phyloP scores from a whole-genome alignment of 345 rosid genomes.

The Cardiospermum halicacabum region DNA sequence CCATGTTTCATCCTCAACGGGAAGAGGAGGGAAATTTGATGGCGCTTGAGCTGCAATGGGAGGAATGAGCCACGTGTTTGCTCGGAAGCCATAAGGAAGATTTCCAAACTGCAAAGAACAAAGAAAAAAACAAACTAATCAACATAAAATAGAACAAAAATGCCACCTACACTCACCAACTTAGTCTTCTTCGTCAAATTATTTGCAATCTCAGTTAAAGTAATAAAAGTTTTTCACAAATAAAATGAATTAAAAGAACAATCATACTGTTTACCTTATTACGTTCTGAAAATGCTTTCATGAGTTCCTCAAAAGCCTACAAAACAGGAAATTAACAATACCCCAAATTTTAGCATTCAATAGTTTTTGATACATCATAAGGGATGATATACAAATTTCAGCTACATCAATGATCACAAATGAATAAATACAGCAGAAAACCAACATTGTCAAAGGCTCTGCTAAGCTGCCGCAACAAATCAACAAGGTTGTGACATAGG shows the following conservation, averaged over 20 bases:
- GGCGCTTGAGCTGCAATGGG: constrained; percentile 74
- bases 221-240: not conserved
- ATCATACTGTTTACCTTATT: constrained; percentile 60
- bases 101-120: constrained; percentile 71
- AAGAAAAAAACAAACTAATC: constrained; percentile 5
- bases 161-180: not conserved
- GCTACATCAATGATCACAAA: not conserved
- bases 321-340: constrained; percentile 18
- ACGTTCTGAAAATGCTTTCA: constrained; percentile 84
- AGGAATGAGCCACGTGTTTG: constrained; percentile 96
- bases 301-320: constrained; percentile 83
- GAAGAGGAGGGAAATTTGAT: constrained; percentile 64
- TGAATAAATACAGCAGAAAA: constrained; percentile 11
- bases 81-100: constrained; percentile 96
- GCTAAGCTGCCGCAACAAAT: constrained; percentile 83
- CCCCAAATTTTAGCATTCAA: not conserved
- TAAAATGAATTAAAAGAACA: not conserved
- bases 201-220: constrained; percentile 12
- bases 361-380: not conserved
- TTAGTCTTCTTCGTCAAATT: constrained; percentile 2
- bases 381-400: not conserved
- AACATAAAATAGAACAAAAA: not conserved
- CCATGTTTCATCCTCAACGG: constrained; percentile 87
- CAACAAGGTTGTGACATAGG: constrained; percentile 80
- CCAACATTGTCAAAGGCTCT: constrained; percentile 86